Evolutionary conservation across 768 basidiomycete species (phyloP).

Genomic region (Amyloporia xantha): DNA sequence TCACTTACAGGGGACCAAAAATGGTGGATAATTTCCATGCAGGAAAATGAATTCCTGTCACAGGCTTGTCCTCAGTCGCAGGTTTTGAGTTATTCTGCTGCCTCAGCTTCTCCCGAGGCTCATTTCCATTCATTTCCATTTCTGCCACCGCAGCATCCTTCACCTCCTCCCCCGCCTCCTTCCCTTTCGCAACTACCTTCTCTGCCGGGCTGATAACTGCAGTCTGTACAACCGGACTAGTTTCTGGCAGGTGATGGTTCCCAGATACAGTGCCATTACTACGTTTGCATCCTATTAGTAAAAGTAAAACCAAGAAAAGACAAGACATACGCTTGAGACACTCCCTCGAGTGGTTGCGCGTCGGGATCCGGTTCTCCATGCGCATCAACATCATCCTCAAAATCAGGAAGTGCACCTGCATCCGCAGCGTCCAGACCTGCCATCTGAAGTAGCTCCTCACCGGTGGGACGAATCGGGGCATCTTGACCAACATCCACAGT

Average conservation of each 20-base stretch:
- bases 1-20: conserved; percentile 56
- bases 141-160: neutral
- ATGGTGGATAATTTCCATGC: conserved; percentile 52
- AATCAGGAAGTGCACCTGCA: conserved; percentile 44
- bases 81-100: no score
- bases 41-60: no score
- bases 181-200: neutral
- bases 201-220: neutral
- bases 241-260: no score
- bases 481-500: neutral
- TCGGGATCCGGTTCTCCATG: conserved; percentile 15
- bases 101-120: no score
- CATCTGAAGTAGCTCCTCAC: conserved; percentile 32
- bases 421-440: conserved; percentile 39
- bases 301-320: no score
- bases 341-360: neutral
- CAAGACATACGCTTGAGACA: no score
- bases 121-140: no score
- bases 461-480: conserved; percentile 5
- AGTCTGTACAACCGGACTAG: neutral
- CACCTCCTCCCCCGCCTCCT: neutral
- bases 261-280: no score
- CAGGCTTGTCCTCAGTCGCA: no score
- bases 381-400: conserved; percentile 39
- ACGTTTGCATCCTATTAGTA: no score